Base-by-base conservation (phyloP, 257 asterid species). In the Penstemon eatonii region DNA sequence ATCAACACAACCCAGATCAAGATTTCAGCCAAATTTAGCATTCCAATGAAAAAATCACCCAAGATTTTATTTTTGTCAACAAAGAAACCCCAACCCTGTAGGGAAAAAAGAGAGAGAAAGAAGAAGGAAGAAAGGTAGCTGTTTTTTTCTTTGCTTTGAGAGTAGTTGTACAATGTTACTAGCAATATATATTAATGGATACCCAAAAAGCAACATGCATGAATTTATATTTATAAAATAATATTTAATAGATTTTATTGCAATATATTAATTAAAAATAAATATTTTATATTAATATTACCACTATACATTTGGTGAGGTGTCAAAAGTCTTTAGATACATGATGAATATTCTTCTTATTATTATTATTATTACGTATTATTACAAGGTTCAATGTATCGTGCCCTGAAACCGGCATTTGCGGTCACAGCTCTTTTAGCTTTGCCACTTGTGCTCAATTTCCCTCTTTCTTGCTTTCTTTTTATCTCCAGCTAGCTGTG, bases 371-470 rank as follows among this genome's bases (percentile, higher is more conserved):
- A 50, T 33, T 60, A 11, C 55, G 74, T 71, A 71, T 70, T 62
- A 70, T 56, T 33, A 18, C 84, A 62, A 6, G 4, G 80, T 90
- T 88, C 97, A 90, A 78, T 88, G 96, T 58, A 90, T 86, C 77
- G 37, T 82, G 73, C 89, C 86, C 75, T 15, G 65, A 71, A 69
- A 86, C 88, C 85, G 94, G 84, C 55, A 40, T 52, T 10, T 9
- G 62, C 85, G 78, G 85, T 84, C 55, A 68, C 67, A 45, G 64
- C 75, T 70, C 56, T 19, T 41, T 47, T 53, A 56, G 59, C 12
- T 49, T 25, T 25, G 74, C 85, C 87, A 81, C 84, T 76, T 82
- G 87, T 71, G 49, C 64, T 56, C 60, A 7, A 9, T 58, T 59
- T 2, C 43, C n/a, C 1, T 42, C 43, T 12, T 15, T 60, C 39